Conservation (phyloP, 2,329 filamentous ascomycete genomes). For the Botrytis paeoniae region DNA sequence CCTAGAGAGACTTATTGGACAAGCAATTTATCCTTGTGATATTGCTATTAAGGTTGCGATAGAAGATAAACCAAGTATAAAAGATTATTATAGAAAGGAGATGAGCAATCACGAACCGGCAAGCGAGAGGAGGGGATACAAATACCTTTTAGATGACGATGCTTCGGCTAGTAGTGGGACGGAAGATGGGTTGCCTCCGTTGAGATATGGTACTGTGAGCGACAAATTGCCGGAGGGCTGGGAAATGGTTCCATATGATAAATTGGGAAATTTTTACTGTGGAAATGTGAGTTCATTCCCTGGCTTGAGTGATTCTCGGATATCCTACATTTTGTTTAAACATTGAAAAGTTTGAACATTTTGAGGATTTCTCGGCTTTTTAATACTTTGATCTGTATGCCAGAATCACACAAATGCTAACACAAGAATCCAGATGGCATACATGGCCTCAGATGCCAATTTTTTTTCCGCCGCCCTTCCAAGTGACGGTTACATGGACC, state of each 20-base stretch:
- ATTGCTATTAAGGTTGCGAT: constrained; percentile 81
- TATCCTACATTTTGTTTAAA: neutral
- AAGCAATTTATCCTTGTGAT: constrained; percentile 84
- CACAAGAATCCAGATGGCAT: constrained; percentile 63
- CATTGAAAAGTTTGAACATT: neutral
- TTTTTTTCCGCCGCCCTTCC: constrained; percentile 85
- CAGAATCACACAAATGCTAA: neutral
- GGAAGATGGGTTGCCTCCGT: constrained; percentile 59
- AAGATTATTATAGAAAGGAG: constrained; percentile 64
- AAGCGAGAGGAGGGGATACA: constrained; percentile 34
- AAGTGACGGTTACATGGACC: constrained; percentile 80
- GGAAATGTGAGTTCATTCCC: constrained; percentile 67
- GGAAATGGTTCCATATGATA: constrained; percentile 69
- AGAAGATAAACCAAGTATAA: constrained; percentile 70
- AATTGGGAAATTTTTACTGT: constrained; percentile 87
- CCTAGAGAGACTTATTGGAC: constrained; percentile 69
- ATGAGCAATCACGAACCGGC: constrained; percentile 35
- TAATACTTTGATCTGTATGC: neutral
- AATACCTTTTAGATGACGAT: constrained; percentile 36
- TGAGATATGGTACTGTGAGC: constrained; percentile 76
- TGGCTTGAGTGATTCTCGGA: neutral
- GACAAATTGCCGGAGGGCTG: constrained; percentile 76
- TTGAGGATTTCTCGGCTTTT: neutral
- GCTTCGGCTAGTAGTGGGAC: constrained; percentile 34
- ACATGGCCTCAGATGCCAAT: constrained; percentile 81